These are phyloP conservation scores for Coemansia sp. DNA, from an alignment of 192 early-diverging fungal species.

Conservation along the genomic window DNA sequence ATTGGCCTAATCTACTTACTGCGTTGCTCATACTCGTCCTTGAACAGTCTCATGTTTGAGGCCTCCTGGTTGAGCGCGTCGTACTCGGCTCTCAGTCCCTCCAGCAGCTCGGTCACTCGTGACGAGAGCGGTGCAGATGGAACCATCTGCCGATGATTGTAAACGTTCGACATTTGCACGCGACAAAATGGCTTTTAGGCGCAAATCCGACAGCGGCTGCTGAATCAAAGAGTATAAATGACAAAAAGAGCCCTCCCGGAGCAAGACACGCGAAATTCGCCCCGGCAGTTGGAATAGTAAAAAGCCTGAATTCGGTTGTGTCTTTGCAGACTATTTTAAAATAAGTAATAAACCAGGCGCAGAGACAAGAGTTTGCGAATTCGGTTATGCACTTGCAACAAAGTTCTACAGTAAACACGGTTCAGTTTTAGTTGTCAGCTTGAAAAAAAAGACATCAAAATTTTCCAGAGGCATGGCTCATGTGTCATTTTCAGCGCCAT, in stretches of 20 bases:
- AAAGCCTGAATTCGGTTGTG: background rate
- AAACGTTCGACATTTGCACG: conserved; percentile 63
- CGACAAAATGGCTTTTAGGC: conserved; percentile 1
- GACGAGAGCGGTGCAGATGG: conserved; percentile 59
- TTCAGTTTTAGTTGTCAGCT: background rate
- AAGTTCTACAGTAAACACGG: background rate
- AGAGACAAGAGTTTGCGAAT: background rate
- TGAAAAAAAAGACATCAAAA: conserved; percentile 2
- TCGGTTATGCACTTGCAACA: background rate
- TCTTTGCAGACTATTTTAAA: no score
- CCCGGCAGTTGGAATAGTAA: background rate
- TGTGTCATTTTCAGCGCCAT: no score
- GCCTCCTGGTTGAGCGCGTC: conserved; percentile 76
- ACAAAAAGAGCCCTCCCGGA: background rate
- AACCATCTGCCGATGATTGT: conserved; percentile 79
- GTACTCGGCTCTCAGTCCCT: conserved; percentile 75
- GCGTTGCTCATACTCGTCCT: conserved; percentile 87
- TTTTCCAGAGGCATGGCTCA: conserved; percentile 1
- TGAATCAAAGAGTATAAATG: background rate
- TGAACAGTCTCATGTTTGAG: conserved; percentile 65
- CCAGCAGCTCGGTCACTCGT: conserved; percentile 76
- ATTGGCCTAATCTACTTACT: conserved; percentile 55
- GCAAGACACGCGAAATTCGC: background rate
- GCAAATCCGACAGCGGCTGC: background rate
- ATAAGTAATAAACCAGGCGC: background rate